Evolutionary conservation across 805 yeast genomes (phyloP), one percentile per base, ranked within the genome.

Genomic region (Barnettozyma sp.): DNA sequence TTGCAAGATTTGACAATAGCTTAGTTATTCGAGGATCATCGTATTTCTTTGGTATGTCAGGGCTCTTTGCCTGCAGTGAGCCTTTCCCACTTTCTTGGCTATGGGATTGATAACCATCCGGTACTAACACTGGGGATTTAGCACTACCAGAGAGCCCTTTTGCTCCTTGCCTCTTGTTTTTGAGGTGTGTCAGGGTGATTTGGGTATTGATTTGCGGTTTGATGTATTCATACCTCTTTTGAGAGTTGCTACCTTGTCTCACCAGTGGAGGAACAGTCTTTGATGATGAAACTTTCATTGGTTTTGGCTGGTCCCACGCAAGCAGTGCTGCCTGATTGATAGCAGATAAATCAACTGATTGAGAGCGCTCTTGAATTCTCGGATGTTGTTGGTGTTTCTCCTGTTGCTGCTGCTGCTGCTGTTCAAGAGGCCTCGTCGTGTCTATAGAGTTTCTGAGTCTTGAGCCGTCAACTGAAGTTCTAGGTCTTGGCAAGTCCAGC

Each of bases 1-100:
- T n/a, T 24, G 56, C 60, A 6, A 64, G 41, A 7, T 55, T 47
- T 8, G 57, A 54, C 48, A 65, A 54, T 7, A 60, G 52, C 25
- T 55, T 49, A 15, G 51, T 21, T 2, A 52, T 43, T 29, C 42
- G 42, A 30, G 52, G 50, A 31, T 52, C 52, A 3, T 32, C 27
- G 26, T 44, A 46, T 19, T 34, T 38, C 22, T 40, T 44, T 22
- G 17, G 26, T 7, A n/a, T 26, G 14, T 16, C n/a, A n/a, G n/a
- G n/a, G n/a, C n/a, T 28, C 7, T 14, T 14, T n/a, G 16, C n/a
- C 7, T 22, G n/a, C n/a, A n/a, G n/a, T n/a, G n/a, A n/a, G n/a
- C n/a, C n/a, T n/a, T n/a, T n/a, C n/a, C n/a, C n/a, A n/a, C n/a
- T 24, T 7, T 21, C 22, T 22, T 24, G 22, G 20, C n/a, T 23